These are phyloP conservation scores for Centaurea solstitialis DNA, from an alignment of 129 eudicot genomes.

Conservation along the genomic window DNA sequence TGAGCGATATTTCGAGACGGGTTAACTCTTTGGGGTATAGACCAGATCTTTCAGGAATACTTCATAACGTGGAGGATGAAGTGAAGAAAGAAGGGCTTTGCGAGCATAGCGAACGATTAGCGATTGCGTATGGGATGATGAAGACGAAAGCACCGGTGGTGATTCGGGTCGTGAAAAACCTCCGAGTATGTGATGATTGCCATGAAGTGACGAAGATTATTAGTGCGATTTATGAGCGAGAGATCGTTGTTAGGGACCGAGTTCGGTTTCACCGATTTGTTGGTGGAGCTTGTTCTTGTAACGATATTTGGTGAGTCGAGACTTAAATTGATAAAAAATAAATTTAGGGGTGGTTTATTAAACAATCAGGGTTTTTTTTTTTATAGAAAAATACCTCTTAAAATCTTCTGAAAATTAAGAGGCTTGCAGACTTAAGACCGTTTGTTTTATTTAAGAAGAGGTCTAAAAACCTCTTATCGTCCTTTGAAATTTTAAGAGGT, in stretches of 20 bases:
- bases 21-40: conserved; percentile 42
- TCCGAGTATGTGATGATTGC: conserved; percentile 63
- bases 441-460: too few species aligned
- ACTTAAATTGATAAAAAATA: neutral
- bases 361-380: too few species aligned
- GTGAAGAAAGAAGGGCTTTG: conserved; percentile 58
- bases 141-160: conserved; percentile 52
- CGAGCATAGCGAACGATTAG: conserved; percentile 77
- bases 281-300: conserved; percentile 60
- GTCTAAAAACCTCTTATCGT: too few species aligned
- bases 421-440: too few species aligned
- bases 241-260: conserved; percentile 64
- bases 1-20: conserved; percentile 36
- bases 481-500: too few species aligned
- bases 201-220: conserved; percentile 76
- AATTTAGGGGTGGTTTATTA: too few species aligned
- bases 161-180: conserved; percentile 64
- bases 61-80: conserved; percentile 51
- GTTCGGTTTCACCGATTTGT: conserved; percentile 65
- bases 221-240: conserved; percentile 53
- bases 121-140: conserved; percentile 64
- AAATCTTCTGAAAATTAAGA: too few species aligned
- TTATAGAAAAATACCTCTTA: too few species aligned
- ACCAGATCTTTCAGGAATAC: conserved; percentile 45
- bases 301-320: conserved; percentile 48